Conservation (phyloP, 768 basidiomycete genomes). For the Lactifluus hygrophoroides region DNA sequence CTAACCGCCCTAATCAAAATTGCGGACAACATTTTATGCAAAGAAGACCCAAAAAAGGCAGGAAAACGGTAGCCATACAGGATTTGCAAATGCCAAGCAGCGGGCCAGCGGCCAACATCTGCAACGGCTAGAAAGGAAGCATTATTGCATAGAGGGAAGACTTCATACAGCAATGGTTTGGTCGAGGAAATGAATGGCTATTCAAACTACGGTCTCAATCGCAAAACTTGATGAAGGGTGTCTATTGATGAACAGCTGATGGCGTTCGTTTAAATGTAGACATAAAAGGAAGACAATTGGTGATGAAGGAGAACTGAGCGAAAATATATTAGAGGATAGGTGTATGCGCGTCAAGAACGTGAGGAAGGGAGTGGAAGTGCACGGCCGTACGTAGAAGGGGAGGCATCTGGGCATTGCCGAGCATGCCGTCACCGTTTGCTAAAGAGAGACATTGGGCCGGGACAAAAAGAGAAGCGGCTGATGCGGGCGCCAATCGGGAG, state of each 20-base stretch:
- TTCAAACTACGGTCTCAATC: neutral
- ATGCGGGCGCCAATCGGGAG: constrained; percentile 4
- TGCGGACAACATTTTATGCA: neutral
- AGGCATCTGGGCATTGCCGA: neutral
- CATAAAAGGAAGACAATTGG: neutral
- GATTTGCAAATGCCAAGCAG: neutral
- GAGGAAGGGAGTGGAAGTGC: neutral
- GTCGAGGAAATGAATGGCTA: neutral
- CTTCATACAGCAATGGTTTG: neutral
- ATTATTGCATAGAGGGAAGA: neutral
- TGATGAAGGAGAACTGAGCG: neutral
- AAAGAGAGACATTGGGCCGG: neutral
- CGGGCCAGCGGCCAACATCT: neutral
- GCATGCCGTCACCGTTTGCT: neutral
- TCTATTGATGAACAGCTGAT: neutral
- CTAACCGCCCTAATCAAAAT: neutral
- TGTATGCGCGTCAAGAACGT: neutral
- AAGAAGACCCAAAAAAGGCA: neutral
- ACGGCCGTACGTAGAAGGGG: neutral
- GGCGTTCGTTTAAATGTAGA: neutral
- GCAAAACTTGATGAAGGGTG: neutral
- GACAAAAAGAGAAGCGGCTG: constrained; percentile 3
- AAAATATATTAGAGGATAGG: neutral
- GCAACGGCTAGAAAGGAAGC: too few species aligned
- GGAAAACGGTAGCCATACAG: neutral